Evolutionary conservation across 164 flowering plant genomes (phyloP).

Genomic region (Nymphaea colorata): DNA sequence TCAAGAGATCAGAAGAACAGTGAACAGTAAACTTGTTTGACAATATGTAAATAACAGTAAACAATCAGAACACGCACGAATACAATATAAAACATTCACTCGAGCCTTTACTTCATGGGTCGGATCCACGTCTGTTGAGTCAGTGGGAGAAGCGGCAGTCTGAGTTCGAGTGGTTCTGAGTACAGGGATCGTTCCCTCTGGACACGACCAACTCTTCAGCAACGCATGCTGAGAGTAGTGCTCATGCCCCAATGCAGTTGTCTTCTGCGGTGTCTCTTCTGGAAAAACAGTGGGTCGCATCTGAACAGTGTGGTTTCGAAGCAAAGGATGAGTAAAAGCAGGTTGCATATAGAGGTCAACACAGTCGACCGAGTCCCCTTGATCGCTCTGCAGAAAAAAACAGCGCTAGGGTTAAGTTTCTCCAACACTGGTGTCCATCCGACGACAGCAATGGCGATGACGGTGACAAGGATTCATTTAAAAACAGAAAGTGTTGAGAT

Average conservation of each 20-base stretch:
- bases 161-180: not conserved
- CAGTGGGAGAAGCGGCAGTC: not conserved
- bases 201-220: not conserved
- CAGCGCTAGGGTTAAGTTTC: too few relatives aligned
- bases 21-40: not conserved
- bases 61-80: not conserved
- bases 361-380: slow-evolving; percentile 6
- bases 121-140: not conserved
- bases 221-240: not conserved
- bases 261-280: too few relatives aligned
- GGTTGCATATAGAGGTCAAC: slow-evolving; percentile 5
- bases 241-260: too few relatives aligned
- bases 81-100: not conserved
- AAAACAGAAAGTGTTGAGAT: too few relatives aligned
- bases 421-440: too few relatives aligned
- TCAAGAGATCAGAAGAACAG: too few relatives aligned
- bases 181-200: slow-evolving; percentile 1
- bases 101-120: not conserved
- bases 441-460: too few relatives aligned
- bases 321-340: slow-evolving; percentile 6
- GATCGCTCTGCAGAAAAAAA: not conserved
- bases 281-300: not conserved
- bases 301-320: slow-evolving; percentile 5
- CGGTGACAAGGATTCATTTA: too few relatives aligned
- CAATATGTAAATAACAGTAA: not conserved